These are phyloP conservation scores for Lagenidium giganteum DNA, from an alignment of 352 stramenopile species.

Conservation along the genomic window DNA sequence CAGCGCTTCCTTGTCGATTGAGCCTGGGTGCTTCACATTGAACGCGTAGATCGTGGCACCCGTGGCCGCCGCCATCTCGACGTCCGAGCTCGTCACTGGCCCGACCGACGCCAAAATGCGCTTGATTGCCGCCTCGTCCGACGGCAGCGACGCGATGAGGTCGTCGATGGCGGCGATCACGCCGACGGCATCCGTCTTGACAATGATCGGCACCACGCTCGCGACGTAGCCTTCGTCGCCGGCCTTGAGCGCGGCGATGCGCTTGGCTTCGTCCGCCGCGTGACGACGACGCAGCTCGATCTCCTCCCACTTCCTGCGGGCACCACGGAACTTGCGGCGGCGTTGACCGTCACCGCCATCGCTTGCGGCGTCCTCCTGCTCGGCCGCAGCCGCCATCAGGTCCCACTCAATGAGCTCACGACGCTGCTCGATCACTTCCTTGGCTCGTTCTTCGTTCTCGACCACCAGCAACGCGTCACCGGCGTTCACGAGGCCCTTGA, in stretches of 20 bases:
- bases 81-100: slow-evolving; percentile 76
- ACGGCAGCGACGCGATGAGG: slow-evolving; percentile 69
- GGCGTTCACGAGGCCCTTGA: slow-evolving; percentile 81
- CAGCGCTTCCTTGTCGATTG: slow-evolving; percentile 75
- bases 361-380: slow-evolving; percentile 41
- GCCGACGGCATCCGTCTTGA: slow-evolving; percentile 98
- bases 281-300: slow-evolving; percentile 64
- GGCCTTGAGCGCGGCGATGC: slow-evolving; percentile 56
- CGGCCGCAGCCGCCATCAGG: slow-evolving; percentile 51
- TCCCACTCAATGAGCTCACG: slow-evolving; percentile 74
- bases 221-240: slow-evolving; percentile 83
- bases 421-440: slow-evolving; percentile 70
- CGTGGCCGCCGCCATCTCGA: slow-evolving; percentile 78
- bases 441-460: slow-evolving; percentile 65
- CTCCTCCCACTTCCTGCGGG: slow-evolving; percentile 54
- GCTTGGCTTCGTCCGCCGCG: slow-evolving; percentile 62
- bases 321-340: slow-evolving; percentile 46
- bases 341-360: slow-evolving; percentile 13
- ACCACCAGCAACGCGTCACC: slow-evolving; percentile 76
- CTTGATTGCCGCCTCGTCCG: slow-evolving; percentile 68
- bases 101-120: slow-evolving; percentile 82
- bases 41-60: slow-evolving; percentile 86
- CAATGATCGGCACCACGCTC: slow-evolving; percentile 94
- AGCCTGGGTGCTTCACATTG: slow-evolving; percentile 75
- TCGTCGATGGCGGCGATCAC: slow-evolving; percentile 92